Evolutionary conservation across 306 rosid species (phyloP).

Genomic region (Leucaena leucocephala): DNA sequence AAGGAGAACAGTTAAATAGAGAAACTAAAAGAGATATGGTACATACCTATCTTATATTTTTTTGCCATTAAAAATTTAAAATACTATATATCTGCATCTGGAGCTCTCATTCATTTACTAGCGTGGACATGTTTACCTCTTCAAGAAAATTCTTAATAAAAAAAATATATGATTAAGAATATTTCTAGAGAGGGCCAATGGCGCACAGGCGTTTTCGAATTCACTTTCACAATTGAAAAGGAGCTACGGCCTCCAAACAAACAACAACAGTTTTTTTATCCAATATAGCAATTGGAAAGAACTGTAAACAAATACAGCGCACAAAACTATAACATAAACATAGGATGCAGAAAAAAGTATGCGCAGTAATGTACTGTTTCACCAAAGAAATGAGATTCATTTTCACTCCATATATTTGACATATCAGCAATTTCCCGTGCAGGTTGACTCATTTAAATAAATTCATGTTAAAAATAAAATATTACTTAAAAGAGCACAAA

Average conservation of each 20-base stretch:
- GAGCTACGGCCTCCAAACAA: conserved; percentile 18
- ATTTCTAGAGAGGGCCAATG: conserved; percentile 4
- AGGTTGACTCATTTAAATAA: conserved; percentile 32
- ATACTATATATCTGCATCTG: not conserved
- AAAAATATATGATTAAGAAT: not conserved
- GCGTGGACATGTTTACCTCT: not conserved
- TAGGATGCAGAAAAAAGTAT: conserved; percentile 10
- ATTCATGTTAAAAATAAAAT: conserved; percentile 17
- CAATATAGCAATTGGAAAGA: conserved; percentile 22
- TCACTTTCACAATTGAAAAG: conserved; percentile 32
- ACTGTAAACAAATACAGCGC: conserved; percentile 27
- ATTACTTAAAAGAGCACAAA: conserved; percentile 22
- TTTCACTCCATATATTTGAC: conserved; percentile 24
- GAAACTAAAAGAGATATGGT: conserved; percentile 17
- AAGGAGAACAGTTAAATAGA: conserved; percentile 22
- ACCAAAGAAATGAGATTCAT: not conserved
- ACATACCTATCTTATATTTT: not conserved
- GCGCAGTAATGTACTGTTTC: not conserved
- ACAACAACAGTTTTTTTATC: not conserved
- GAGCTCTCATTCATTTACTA: not conserved
- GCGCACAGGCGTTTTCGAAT: conserved; percentile 20
- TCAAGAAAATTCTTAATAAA: not conserved
- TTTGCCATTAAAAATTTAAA: not conserved
- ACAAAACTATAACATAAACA: conserved; percentile 20
- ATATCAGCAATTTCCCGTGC: conserved; percentile 20